Evolutionary conservation across 805 yeast species (phyloP).

Genomic region (Wickerhamomyces silvicola): DNA sequence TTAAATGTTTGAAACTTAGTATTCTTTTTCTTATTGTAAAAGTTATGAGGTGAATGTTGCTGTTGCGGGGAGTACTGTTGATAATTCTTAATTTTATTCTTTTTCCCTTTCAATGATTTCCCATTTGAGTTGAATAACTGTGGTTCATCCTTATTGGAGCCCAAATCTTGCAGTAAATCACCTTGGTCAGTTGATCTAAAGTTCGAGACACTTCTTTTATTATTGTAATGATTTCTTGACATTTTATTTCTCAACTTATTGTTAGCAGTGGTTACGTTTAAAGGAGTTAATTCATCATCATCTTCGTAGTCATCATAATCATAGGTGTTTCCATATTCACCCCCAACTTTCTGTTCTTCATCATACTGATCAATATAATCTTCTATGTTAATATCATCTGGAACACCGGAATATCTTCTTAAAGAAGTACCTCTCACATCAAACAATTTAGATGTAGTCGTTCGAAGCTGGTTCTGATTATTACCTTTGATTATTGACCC

Average conservation of each 20-base stretch:
- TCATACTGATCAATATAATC: conserved; percentile 38
- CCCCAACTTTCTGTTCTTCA: conserved; percentile 31
- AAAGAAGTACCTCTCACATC: conserved; percentile 69
- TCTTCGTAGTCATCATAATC: conserved; percentile 20
- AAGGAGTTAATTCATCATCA: conserved; percentile 22
- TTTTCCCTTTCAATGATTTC: conserved; percentile 7
- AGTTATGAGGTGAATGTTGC: conserved; percentile 45
- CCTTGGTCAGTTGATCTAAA: conserved; percentile 14
- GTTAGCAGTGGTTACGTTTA: conserved; percentile 17
- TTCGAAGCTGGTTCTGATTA: conserved; percentile 35
- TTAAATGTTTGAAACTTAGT: conserved; percentile 27
- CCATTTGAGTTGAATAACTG: conserved; percentile 7
- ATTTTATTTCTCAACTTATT: conserved; percentile 15
- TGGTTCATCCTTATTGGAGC: conserved; percentile 8
- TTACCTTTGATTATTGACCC: conserved; percentile 2
- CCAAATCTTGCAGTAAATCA: conserved; percentile 7
- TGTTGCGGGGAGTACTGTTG: conserved; percentile 10
- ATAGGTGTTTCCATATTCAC: conserved; percentile 22
- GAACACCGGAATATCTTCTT: conserved; percentile 65
- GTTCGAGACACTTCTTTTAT: conserved; percentile 25
- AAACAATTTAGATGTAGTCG: conserved; percentile 68
- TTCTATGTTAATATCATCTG: conserved; percentile 47
- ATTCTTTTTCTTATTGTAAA: conserved; percentile 23
- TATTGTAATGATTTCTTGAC: conserved; percentile 11
- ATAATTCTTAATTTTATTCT: conserved; percentile 16